These are phyloP conservation scores for Candida sonorensis DNA, from an alignment of 805 yeast genomes.

Conservation along the genomic window DNA sequence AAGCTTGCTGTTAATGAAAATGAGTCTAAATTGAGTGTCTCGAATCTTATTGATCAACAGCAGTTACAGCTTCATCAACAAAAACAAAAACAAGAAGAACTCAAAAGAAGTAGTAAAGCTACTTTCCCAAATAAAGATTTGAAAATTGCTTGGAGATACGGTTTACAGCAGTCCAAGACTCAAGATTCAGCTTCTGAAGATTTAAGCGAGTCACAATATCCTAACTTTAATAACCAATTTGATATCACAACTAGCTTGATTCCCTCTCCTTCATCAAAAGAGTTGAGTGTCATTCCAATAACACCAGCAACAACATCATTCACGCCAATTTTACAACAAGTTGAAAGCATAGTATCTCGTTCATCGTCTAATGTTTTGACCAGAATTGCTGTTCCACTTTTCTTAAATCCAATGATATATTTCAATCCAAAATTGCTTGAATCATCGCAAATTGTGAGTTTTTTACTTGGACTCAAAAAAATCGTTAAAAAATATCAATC, in stretches of 20 bases:
- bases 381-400: conserved; percentile 67
- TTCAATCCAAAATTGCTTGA: conserved; percentile 31
- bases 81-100: conserved; percentile 6
- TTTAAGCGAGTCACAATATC: conserved; percentile 31
- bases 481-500: conserved; percentile 40
- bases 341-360: conserved; percentile 35
- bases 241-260: conserved; percentile 67
- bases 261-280: conserved; percentile 61
- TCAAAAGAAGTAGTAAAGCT: conserved; percentile 8
- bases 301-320: conserved; percentile 10
- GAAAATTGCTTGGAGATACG: conserved; percentile 95
- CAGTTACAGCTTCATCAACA: conserved; percentile 11
- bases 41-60: conserved; percentile 45
- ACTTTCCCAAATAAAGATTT: conserved; percentile 35
- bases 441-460: conserved; percentile 46
- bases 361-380: conserved; percentile 40
- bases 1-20: conserved; percentile 49
- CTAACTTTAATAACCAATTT: conserved; percentile 57
- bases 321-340: conserved; percentile 29
- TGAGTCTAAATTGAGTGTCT: conserved; percentile 60
- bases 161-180: conserved; percentile 41
- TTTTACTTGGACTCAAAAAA: conserved; percentile 52
- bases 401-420: conserved; percentile 74
- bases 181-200: too few relatives aligned
- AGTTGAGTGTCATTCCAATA: conserved; percentile 49